These are phyloP conservation scores for Phytophthora pistaciae DNA, from an alignment of 352 stramenopile species.

Conservation along the genomic window DNA sequence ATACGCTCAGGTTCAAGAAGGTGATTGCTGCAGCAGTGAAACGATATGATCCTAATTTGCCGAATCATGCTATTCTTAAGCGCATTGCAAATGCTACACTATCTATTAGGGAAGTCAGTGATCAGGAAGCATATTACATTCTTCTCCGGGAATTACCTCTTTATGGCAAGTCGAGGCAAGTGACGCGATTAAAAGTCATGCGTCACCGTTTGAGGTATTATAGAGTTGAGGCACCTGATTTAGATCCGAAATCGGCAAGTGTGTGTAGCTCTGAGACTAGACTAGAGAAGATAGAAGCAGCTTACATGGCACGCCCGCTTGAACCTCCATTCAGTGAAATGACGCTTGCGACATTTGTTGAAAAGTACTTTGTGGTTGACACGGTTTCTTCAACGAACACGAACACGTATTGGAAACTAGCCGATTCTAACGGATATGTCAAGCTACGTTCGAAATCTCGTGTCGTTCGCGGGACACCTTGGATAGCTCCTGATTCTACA, in stretches of 20 bases:
- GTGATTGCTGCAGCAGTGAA: constrained; percentile 21
- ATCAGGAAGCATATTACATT: constrained; percentile 4
- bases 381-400: neutral
- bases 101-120: constrained; percentile 3
- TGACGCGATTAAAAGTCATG: neutral
- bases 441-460: constrained; percentile 1
- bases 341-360: no score
- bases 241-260: neutral
- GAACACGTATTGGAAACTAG: neutral
- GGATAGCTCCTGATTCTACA: neutral
- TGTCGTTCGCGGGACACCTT: neutral
- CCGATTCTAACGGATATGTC: constrained; percentile 1
- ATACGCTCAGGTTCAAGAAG: constrained; percentile 5
- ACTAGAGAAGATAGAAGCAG: neutral
- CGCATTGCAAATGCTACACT: constrained; percentile 1
- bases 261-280: neutral
- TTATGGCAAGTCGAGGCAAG: constrained; percentile 4
- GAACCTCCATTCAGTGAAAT: no score
- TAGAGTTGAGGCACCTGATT: constrained; percentile 1
- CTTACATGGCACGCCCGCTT: neutral
- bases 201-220: neutral
- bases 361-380: no score
- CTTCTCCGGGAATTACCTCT: constrained; percentile 6
- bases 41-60: no score
- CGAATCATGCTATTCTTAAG: constrained; percentile 9